A percentile compares a stretch with the other conserved stretches of the same genome.
Conservation (phyloP, 768 basidiomycete genomes). For the Agaricus sinodeliciosus region DNA sequence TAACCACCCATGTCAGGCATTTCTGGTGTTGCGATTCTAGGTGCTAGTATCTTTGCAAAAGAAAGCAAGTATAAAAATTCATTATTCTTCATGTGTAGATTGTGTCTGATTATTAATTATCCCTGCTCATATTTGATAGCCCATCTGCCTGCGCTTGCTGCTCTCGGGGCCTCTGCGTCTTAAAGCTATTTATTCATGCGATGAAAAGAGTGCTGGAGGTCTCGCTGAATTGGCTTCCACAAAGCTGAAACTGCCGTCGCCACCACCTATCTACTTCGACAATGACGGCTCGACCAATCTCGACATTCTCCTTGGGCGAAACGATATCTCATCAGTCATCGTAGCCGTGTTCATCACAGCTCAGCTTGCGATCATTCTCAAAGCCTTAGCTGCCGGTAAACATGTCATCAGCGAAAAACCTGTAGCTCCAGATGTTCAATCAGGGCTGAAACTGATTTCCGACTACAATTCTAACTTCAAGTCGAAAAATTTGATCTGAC, state of each 20-base stretch:
- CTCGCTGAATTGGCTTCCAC: slow-evolving; percentile 41
- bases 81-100: no score
- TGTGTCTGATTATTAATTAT: slow-evolving; percentile 14
- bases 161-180: slow-evolving; percentile 38
- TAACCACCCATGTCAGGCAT: slow-evolving; percentile 29
- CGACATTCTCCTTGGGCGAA: slow-evolving; percentile 57
- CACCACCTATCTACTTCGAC: slow-evolving; percentile 54
- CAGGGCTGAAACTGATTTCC: slow-evolving; percentile 57
- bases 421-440: slow-evolving; percentile 61
- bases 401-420: slow-evolving; percentile 91
- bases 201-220: slow-evolving; percentile 49
- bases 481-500: slow-evolving; percentile 67
- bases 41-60: slow-evolving; percentile 73
- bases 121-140: slow-evolving; percentile 36
- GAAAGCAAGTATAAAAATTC: slow-evolving; percentile 43
- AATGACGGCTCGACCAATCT: slow-evolving; percentile 36
- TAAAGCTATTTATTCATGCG: slow-evolving; percentile 78
- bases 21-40: slow-evolving; percentile 78
- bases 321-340: slow-evolving; percentile 69
- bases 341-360: slow-evolving; percentile 71
- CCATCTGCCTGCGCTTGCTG: slow-evolving; percentile 68
- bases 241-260: slow-evolving; percentile 29
- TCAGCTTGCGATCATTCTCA: slow-evolving; percentile 63
- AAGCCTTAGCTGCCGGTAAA: slow-evolving; percentile 68
- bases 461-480: slow-evolving; percentile 61